Evolutionary conservation across 1,284 basidiomycete species (phyloP).

Genomic region (Lentinus polychrous): DNA sequence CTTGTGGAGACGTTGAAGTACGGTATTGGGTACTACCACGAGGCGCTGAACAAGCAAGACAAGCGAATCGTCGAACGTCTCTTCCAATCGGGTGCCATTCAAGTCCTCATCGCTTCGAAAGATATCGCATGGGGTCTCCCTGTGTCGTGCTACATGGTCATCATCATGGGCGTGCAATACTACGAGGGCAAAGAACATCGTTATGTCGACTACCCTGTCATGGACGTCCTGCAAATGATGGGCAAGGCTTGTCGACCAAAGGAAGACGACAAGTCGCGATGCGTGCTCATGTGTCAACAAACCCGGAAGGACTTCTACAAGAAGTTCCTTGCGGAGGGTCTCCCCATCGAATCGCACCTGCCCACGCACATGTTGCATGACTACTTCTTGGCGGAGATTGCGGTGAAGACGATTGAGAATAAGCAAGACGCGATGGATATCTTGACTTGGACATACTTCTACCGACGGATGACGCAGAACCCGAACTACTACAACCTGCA

Average conservation of each 20-base stretch:
- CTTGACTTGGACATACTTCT: slow-evolving; percentile 94
- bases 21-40: slow-evolving; percentile 95
- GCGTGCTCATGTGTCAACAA: slow-evolving; percentile 95
- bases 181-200: slow-evolving; percentile 97
- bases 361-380: slow-evolving; percentile 87
- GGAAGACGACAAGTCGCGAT: slow-evolving; percentile 83
- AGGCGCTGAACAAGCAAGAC: slow-evolving; percentile 88
- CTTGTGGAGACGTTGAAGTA: slow-evolving; percentile 82
- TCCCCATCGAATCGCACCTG: slow-evolving; percentile 95
- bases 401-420: slow-evolving; percentile 97
- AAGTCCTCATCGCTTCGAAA: slow-evolving; percentile 92
- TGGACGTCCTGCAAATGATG: slow-evolving; percentile 99
- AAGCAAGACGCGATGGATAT: slow-evolving; percentile 97
- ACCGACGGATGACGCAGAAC: slow-evolving; percentile 93
- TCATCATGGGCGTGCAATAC: slow-evolving; percentile 96
- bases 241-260: slow-evolving; percentile 87
- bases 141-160: slow-evolving; percentile 91
- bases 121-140: slow-evolving; percentile 96
- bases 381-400: slow-evolving; percentile 98
- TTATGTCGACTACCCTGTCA: slow-evolving; percentile 96
- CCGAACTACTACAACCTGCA: slow-evolving; percentile 94
- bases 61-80: slow-evolving; percentile 91
- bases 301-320: slow-evolving; percentile 98
- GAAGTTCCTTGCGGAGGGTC: slow-evolving; percentile 94
- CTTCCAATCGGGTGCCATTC: slow-evolving; percentile 92